Conservation (phyloP, 2,329 filamentous ascomycete species). For the Trichophyton simii region DNA sequence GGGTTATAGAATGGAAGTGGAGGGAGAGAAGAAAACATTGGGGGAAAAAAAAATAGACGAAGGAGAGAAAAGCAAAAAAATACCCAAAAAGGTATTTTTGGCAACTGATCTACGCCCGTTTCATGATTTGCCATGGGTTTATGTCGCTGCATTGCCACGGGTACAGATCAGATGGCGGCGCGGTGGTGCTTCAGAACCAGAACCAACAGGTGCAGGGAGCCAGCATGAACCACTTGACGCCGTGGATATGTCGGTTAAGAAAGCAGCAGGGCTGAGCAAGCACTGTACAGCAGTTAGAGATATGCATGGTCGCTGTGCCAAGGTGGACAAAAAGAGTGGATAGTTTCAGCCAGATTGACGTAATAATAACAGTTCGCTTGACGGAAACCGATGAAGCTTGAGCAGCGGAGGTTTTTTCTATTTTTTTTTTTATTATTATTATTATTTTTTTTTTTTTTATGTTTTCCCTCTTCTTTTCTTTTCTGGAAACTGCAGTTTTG, state of each 20-base stretch:
- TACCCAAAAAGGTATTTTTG: not conserved
- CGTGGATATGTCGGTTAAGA: not conserved
- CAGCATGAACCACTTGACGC: not conserved
- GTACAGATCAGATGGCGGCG: constrained; percentile 1
- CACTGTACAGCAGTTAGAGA: not conserved
- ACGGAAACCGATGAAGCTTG: not conserved
- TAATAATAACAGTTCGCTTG: not conserved
- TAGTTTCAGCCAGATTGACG: constrained; percentile 2
- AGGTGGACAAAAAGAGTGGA: not conserved
- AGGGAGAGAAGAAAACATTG: no score
- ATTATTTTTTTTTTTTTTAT: not conserved
- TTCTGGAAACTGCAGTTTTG: no score
- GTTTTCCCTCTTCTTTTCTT: not conserved
- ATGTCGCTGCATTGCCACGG: not conserved
- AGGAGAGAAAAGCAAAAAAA: not conserved
- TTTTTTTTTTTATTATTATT: not conserved
- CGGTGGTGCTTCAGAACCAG: not conserved
- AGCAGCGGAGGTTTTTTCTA: not conserved
- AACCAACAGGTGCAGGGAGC: not conserved
- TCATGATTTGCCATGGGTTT: not conserved
- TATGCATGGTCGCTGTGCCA: not conserved
- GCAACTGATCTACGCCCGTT: constrained; percentile 3
- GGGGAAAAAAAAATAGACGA: not conserved
- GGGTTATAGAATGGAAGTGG: not conserved
- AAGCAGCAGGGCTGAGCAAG: not conserved